Evolutionary conservation across 2,329 filamentous ascomycete genomes (phyloP).

Genomic region (Hypoxylon sp.): DNA sequence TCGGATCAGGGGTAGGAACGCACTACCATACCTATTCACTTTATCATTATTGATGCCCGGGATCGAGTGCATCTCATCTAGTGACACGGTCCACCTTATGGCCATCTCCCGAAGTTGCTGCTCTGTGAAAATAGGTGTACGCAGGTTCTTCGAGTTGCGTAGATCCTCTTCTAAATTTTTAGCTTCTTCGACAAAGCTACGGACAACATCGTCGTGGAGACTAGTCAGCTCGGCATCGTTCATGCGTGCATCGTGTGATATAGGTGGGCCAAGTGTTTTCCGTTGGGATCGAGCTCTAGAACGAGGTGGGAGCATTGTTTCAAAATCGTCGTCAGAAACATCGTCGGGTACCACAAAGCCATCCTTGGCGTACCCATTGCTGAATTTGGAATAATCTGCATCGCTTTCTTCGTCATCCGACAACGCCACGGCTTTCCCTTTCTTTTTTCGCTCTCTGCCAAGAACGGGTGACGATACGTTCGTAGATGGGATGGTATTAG

Average conservation of each 20-base stretch:
- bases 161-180: constrained; percentile 72
- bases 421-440: constrained; percentile 54
- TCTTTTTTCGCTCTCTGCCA: constrained; percentile 55
- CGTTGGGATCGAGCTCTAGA: constrained; percentile 57
- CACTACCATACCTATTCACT: constrained; percentile 72
- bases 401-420: constrained; percentile 57
- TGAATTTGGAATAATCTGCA: constrained; percentile 56
- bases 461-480: constrained; percentile 69
- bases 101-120: constrained; percentile 80
- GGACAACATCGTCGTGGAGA: constrained; percentile 74
- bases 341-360: constrained; percentile 58
- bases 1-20: constrained; percentile 72
- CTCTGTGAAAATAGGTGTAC: constrained; percentile 76
- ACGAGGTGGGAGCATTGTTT: constrained; percentile 56
- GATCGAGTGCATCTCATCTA: constrained; percentile 74
- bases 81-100: constrained; percentile 74
- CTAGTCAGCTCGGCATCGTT: constrained; percentile 65
- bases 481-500: constrained; percentile 58
- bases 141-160: constrained; percentile 70
- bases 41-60: constrained; percentile 73
- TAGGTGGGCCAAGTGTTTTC: constrained; percentile 68
- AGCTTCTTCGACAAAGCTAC: constrained; percentile 75
- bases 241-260: constrained; percentile 69
- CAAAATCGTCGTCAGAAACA: constrained; percentile 63
- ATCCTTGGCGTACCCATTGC: constrained; percentile 63